These are phyloP conservation scores for Nectriaceae sp. DNA, from an alignment of 2,329 filamentous ascomycete species.

Conservation along the genomic window DNA sequence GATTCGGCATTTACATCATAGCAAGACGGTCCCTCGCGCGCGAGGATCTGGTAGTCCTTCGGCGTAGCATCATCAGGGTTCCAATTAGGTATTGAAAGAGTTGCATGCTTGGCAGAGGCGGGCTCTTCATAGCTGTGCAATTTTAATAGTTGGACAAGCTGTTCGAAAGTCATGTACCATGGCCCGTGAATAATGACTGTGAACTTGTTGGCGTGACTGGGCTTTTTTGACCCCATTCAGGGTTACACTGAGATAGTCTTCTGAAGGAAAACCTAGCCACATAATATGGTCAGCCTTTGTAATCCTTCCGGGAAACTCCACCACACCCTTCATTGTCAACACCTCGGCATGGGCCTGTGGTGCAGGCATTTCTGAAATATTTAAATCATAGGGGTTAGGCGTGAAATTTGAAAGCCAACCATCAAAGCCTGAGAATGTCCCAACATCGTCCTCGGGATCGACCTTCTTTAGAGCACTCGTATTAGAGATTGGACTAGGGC, in stretches of 20 bases:
- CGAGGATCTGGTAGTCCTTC: conserved; percentile 1
- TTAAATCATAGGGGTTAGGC: neutral
- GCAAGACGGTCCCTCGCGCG: conserved; percentile 1
- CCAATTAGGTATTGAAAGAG: neutral
- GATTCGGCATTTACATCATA: neutral
- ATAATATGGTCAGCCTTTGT: neutral
- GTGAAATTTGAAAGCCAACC: conserved; percentile 5
- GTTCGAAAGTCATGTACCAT: conserved; percentile 7
- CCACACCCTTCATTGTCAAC: conserved; percentile 2
- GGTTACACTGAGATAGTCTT: neutral
- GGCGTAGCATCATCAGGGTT: neutral
- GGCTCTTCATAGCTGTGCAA: neutral
- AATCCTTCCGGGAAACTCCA: neutral
- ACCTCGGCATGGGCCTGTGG: neutral
- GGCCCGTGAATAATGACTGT: neutral
- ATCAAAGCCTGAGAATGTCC: conserved; percentile 3
- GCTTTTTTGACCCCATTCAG: neutral
- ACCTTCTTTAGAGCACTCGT: neutral
- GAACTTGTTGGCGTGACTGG: neutral
- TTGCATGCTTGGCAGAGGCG: conserved; percentile 2
- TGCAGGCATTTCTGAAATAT: neutral
- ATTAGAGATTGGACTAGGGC: neutral
- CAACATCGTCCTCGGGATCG: neutral
- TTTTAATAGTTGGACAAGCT: neutral
- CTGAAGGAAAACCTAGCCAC: conserved; percentile 1